Conservation (phyloP, 2,329 filamentous ascomycete genomes). For the Pseudocercospora fuligena region DNA sequence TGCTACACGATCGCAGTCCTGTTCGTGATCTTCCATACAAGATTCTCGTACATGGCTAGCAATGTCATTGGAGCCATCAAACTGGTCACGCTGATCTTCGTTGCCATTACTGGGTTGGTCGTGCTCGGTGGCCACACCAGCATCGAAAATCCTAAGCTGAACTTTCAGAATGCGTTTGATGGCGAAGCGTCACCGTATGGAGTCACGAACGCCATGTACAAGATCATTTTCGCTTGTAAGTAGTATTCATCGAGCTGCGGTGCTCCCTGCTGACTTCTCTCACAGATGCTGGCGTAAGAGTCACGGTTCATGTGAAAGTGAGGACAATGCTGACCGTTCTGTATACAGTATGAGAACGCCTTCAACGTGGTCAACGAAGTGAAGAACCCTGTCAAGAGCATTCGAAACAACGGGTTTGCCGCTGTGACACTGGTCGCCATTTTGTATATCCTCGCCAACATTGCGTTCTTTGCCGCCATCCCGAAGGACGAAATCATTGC, state of each 20-base stretch:
- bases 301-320: background rate
- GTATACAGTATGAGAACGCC: conserved; percentile 52
- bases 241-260: background rate
- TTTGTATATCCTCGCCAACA: conserved; percentile 62
- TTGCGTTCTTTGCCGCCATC: conserved; percentile 64
- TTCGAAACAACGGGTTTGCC: conserved; percentile 51
- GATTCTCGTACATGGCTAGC: conserved; percentile 60
- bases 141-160: conserved; percentile 56
- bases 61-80: conserved; percentile 66
- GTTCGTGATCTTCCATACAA: conserved; percentile 58
- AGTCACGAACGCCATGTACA: conserved; percentile 62
- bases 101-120: conserved; percentile 59
- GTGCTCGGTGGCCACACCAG: conserved; percentile 62
- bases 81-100: conserved; percentile 64
- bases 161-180: conserved; percentile 61
- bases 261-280: background rate
- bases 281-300: background rate
- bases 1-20: conserved; percentile 62
- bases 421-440: conserved; percentile 48
- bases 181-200: conserved; percentile 55
- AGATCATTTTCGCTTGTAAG: conserved; percentile 51
- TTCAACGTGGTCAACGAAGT: conserved; percentile 68
- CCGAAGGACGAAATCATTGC: conserved; percentile 53
- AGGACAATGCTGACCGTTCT: background rate
- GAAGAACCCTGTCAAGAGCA: conserved; percentile 61